phyloP scores from a whole-genome alignment of 768 basidiomycete species.

The Flagelloscypha sp. region DNA sequence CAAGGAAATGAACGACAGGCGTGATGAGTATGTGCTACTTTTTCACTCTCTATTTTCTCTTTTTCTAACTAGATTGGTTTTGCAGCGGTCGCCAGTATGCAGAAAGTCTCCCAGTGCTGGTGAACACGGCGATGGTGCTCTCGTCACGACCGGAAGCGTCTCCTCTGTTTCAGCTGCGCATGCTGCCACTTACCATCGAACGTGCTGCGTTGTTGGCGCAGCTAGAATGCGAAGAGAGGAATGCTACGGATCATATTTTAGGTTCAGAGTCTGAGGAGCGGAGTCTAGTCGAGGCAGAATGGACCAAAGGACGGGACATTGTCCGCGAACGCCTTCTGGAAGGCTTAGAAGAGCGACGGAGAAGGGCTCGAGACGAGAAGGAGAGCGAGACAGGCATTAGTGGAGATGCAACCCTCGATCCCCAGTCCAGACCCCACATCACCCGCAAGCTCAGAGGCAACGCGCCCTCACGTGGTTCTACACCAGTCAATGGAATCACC shows the following conservation, averaged over 20 bases:
- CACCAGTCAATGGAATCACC: too few relatives aligned
- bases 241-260: constrained; percentile 57
- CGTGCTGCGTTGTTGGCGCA: constrained; percentile 68
- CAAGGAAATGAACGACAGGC: constrained; percentile 65
- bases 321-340: constrained; percentile 74
- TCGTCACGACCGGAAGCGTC: constrained; percentile 60
- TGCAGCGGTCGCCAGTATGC: constrained; percentile 51
- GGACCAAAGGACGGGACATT: constrained; percentile 63
- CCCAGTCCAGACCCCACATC: constrained; percentile 70
- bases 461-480: too few relatives aligned
- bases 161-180: constrained; percentile 57
- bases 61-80: constrained; percentile 6
- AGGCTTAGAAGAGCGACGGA: constrained; percentile 75
- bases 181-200: constrained; percentile 68
- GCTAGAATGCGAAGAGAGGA: constrained; percentile 57
- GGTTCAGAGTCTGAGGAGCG: constrained; percentile 73
- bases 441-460: constrained; percentile 83
- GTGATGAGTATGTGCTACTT: constrained; percentile 55
- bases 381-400: constrained; percentile 78
- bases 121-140: constrained; percentile 51
- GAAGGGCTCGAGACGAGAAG: constrained; percentile 78
- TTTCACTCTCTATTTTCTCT: constrained; percentile 5
- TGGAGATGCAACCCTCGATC: constrained; percentile 70
- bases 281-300: constrained; percentile 75
- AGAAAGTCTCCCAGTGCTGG: constrained; percentile 56